These are phyloP conservation scores for Paracoccidioides brasiliensis DNA, from an alignment of 2,329 filamentous ascomycete genomes.

Conservation along the genomic window DNA sequence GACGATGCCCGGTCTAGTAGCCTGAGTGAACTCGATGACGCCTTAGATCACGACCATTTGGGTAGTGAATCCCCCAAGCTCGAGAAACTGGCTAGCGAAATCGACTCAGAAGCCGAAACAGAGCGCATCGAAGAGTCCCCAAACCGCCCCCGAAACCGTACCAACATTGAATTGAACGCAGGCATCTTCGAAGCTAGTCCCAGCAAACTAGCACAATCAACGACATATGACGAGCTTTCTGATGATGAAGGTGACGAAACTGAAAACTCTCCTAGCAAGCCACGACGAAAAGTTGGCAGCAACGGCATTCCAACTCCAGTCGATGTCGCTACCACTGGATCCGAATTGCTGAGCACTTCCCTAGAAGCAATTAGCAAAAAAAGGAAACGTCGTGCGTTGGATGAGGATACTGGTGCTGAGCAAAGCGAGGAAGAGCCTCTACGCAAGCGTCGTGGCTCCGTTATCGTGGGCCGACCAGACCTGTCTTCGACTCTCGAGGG, in stretches of 20 bases:
- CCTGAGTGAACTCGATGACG: constrained; percentile 82
- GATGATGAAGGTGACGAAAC: constrained; percentile 39
- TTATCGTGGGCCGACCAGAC: neutral
- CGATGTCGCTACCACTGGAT: constrained; percentile 17
- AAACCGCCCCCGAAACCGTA: constrained; percentile 46
- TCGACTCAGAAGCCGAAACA: constrained; percentile 80
- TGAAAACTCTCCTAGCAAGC: constrained; percentile 30
- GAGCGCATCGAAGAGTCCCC: constrained; percentile 88
- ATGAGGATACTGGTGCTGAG: constrained; percentile 24
- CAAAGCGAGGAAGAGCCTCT: constrained; percentile 27
- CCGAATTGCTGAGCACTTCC: constrained; percentile 15
- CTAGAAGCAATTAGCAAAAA: constrained; percentile 26
- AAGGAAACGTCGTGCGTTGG: constrained; percentile 27
- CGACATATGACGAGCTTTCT: constrained; percentile 32
- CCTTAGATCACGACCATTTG: constrained; percentile 50
- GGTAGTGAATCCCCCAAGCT: constrained; percentile 40
- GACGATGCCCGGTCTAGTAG: constrained; percentile 75
- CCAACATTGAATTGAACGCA: constrained; percentile 48
- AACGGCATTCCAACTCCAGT: constrained; percentile 16
- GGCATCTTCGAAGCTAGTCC: constrained; percentile 54
- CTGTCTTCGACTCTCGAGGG: neutral
- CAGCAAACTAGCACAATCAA: constrained; percentile 59
- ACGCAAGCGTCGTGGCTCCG: constrained; percentile 29
- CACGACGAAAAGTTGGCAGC: constrained; percentile 20
- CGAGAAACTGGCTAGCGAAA: constrained; percentile 46